A percentile compares a stretch with the other conserved stretches of the same genome.
phyloP scores from a whole-genome alignment of 352 stramenopile genomes.

The Phytopythium delawarense region DNA sequence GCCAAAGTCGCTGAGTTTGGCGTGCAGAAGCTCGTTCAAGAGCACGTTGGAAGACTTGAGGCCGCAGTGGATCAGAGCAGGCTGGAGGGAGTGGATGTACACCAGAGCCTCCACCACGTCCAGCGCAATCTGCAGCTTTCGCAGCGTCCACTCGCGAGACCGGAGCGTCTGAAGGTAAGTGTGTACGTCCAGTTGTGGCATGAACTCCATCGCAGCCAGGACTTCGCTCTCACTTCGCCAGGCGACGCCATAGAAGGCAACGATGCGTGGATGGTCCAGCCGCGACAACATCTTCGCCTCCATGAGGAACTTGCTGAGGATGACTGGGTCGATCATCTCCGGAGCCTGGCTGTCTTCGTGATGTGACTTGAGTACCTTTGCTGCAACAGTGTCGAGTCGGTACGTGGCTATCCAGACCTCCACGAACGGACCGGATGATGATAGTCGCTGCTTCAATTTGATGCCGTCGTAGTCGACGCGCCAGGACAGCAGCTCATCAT shows the following conservation, averaged over 20 bases:
- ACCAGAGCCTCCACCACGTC: slow-evolving; percentile 39
- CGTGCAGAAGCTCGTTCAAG: slow-evolving; percentile 12
- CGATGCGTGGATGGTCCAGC: slow-evolving; percentile 45
- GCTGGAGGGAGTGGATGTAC: slow-evolving; percentile 27
- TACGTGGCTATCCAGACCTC: slow-evolving; percentile 44
- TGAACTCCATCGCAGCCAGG: slow-evolving; percentile 40
- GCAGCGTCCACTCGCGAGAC: slow-evolving; percentile 18
- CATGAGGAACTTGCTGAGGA: slow-evolving; percentile 41
- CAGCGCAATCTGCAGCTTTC: slow-evolving; percentile 37
- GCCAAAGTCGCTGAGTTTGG: slow-evolving; percentile 27
- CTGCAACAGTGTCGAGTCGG: slow-evolving; percentile 28
- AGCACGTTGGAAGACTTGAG: slow-evolving; percentile 27
- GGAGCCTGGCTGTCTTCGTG: slow-evolving; percentile 17
- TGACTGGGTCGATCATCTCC: slow-evolving; percentile 17
- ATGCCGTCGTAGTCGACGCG: slow-evolving; percentile 30
- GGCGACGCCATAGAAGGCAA: slow-evolving; percentile 43
- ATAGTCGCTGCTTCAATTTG: slow-evolving; percentile 17
- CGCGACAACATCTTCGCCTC: slow-evolving; percentile 46
- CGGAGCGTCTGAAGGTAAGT: slow-evolving; percentile 14
- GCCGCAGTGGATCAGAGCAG: slow-evolving; percentile 21
- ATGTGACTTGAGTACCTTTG: slow-evolving; percentile 32
- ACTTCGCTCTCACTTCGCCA: slow-evolving; percentile 33
- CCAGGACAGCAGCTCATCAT: slow-evolving; percentile 37
- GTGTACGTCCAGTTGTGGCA: slow-evolving; percentile 35
- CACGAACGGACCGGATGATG: slow-evolving; percentile 22